A percentile compares a stretch with the other conserved stretches of the same genome.
phyloP scores from a whole-genome alignment of 1,284 basidiomycete genomes.

The Microbotryum silenes-acaulis region DNA sequence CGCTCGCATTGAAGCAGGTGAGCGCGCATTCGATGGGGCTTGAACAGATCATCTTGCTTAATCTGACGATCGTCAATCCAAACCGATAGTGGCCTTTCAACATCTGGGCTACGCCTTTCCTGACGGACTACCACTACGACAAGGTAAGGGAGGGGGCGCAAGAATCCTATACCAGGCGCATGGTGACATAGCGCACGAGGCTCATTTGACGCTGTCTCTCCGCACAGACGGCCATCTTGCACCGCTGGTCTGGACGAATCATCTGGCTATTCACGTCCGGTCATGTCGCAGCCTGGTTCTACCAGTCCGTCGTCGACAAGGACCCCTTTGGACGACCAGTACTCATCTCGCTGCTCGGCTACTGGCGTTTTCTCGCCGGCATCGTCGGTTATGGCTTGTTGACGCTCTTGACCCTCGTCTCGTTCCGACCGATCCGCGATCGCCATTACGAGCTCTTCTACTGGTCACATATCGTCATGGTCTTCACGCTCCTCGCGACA shows the following conservation, averaged over 20 bases:
- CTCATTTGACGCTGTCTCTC: neutral
- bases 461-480: constrained; percentile 58
- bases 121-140: constrained; percentile 66
- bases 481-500: constrained; percentile 55
- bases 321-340: constrained; percentile 50
- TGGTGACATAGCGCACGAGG: neutral
- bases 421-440: constrained; percentile 57
- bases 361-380: constrained; percentile 64
- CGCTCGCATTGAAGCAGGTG: constrained; percentile 62
- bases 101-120: constrained; percentile 60
- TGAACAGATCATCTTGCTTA: neutral
- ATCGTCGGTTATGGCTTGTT: constrained; percentile 63
- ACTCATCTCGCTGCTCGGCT: constrained; percentile 58
- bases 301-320: constrained; percentile 57
- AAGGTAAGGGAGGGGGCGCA: constrained; percentile 41
- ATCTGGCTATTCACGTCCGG: constrained; percentile 62
- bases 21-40: neutral
- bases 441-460: constrained; percentile 71
- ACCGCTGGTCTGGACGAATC: constrained; percentile 47
- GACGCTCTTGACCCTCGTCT: constrained; percentile 58
- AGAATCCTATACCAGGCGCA: too few relatives aligned
- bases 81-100: constrained; percentile 60
- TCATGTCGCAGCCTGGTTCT: constrained; percentile 67
- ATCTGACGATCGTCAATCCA: neutral
- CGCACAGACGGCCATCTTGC: constrained; percentile 27